Evolutionary conservation across 306 rosid species (phyloP).

Genomic region (Cucumis cinereus): DNA sequence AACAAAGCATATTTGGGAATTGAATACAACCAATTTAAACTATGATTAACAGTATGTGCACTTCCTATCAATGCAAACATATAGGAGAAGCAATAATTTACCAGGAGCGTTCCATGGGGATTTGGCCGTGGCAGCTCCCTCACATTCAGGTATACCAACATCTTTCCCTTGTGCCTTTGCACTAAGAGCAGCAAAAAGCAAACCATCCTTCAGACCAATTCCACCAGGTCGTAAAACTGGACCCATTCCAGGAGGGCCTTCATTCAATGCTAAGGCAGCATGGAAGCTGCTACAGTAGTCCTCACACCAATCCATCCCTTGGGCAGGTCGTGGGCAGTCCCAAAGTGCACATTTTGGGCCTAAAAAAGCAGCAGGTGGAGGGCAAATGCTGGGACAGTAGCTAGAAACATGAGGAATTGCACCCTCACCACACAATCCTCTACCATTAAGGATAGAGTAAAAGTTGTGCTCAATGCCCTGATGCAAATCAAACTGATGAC

Average conservation of each 20-base stretch:
- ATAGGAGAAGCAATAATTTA: conserved; percentile 21
- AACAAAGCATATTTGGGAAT: background rate
- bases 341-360: conserved; percentile 98
- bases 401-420: conserved; percentile 49
- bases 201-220: conserved; percentile 79
- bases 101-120: conserved; percentile 99
- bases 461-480: conserved; percentile 44
- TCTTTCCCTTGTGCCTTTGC: conserved; percentile 87
- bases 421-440: conserved; percentile 48
- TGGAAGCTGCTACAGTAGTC: conserved; percentile 96
- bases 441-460: conserved; percentile 35
- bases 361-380: conserved; percentile 92
- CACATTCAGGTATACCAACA: conserved; percentile 95
- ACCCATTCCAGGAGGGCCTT: conserved; percentile 96
- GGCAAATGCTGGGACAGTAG: conserved; percentile 75
- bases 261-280: conserved; percentile 79
- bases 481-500: conserved; percentile 55
- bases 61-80: background rate
- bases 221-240: conserved; percentile 96
- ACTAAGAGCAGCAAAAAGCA: conserved; percentile 81
- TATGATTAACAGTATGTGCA: background rate
- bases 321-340: conserved; percentile 98
- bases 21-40: background rate
- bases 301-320: conserved; percentile 77
- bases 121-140: conserved; percentile 97